Percentiles rank a stretch among this genome's conserved stretches.
These are phyloP conservation scores for Pisolithus microcarpus DNA, from an alignment of 768 basidiomycete species.

Conservation along the genomic window DNA sequence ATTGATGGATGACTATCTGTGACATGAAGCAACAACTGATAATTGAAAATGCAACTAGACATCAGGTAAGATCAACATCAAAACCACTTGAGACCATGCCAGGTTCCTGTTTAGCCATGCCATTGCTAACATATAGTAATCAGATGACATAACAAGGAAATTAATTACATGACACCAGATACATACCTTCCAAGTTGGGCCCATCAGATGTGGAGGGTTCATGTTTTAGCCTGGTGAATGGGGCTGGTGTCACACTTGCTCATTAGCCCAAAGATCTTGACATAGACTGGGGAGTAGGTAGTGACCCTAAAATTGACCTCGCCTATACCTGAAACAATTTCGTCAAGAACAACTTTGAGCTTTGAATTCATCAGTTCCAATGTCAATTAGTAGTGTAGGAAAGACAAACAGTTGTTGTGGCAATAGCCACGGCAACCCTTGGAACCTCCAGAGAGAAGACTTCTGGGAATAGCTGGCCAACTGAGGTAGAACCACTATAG, in stretches of 20 bases:
- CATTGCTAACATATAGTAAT: not conserved
- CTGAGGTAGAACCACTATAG: not conserved
- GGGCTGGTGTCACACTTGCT: constrained; percentile 2
- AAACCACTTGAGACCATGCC: too few relatives aligned
- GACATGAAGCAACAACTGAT: too few relatives aligned
- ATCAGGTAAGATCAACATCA: too few relatives aligned
- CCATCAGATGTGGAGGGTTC: not conserved
- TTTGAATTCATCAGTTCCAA: not conserved
- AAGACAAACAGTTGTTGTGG: not conserved
- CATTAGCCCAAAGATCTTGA: constrained; percentile 1
- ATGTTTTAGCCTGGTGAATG: constrained; percentile 2
- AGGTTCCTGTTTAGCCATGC: too few relatives aligned
- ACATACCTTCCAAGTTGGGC: not conserved
- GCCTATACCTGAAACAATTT: not conserved
- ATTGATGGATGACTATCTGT: too few relatives aligned
- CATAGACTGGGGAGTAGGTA: not conserved
- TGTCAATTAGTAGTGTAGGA: not conserved
- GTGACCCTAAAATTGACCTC: constrained; percentile 6
- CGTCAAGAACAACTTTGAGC: constrained; percentile 1
- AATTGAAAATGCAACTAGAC: too few relatives aligned
- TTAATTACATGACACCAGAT: not conserved
- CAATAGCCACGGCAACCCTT: not conserved
- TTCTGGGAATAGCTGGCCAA: constrained; percentile 1
- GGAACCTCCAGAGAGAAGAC: constrained; percentile 6
- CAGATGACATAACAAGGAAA: not conserved